phyloP scores from a whole-genome alignment of 1,284 basidiomycete genomes.

The Ceratobasidium sp. region DNA sequence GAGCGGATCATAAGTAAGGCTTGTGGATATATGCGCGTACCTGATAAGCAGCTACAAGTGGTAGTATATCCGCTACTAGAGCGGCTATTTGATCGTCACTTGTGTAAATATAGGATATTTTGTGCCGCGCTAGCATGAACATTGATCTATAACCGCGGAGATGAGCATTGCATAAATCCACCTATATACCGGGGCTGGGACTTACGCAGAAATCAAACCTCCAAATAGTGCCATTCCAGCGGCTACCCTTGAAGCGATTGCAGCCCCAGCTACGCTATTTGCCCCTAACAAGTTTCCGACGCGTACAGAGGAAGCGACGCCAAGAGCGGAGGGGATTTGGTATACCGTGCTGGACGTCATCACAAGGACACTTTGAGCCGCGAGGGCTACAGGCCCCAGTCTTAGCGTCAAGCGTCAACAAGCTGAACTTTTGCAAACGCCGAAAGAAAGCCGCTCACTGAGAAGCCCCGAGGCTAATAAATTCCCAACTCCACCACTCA shows the following conservation, averaged over 20 bases:
- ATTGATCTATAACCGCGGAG: slow-evolving; percentile 66
- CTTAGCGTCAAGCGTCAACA: background rate
- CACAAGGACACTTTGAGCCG: slow-evolving; percentile 64
- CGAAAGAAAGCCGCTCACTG: slow-evolving; percentile 61
- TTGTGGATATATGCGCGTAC: slow-evolving; percentile 58
- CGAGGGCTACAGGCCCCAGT: slow-evolving; percentile 61
- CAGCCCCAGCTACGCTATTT: background rate
- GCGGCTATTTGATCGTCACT: slow-evolving; percentile 78
- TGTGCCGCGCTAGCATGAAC: slow-evolving; percentile 68
- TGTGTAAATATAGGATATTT: slow-evolving; percentile 89
- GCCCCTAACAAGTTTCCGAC: slow-evolving; percentile 56
- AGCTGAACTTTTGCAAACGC: background rate
- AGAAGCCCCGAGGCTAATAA: slow-evolving; percentile 72
- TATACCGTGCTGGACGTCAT: slow-evolving; percentile 28
- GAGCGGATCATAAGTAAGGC: background rate
- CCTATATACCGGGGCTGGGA: slow-evolving; percentile 58
- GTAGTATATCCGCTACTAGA: slow-evolving; percentile 79
- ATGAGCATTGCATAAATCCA: background rate
- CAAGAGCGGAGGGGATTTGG: slow-evolving; percentile 73
- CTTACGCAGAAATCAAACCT: slow-evolving; percentile 70
- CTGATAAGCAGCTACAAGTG: slow-evolving; percentile 83
- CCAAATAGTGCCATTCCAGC: slow-evolving; percentile 77
- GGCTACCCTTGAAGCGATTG: slow-evolving; percentile 66
- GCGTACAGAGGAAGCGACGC: slow-evolving; percentile 87
- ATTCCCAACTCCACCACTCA: slow-evolving; percentile 95